These are phyloP conservation scores for Rhinocladiella similis DNA, from an alignment of 2,329 filamentous ascomycete genomes.

Conservation along the genomic window DNA sequence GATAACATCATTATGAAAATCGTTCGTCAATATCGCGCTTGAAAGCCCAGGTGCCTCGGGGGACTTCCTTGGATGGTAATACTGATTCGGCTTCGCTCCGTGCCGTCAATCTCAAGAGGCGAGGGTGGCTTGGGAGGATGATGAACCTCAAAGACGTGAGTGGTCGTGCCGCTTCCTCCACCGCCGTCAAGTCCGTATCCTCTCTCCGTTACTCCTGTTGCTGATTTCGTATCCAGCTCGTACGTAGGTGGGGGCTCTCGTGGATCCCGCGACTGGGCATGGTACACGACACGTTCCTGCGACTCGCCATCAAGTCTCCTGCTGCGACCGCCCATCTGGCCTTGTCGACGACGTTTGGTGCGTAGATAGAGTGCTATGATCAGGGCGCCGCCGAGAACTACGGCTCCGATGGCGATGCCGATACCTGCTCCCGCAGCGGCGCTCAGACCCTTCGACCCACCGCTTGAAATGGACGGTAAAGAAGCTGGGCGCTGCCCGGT, in stretches of 20 bases:
- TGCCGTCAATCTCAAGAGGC: slow-evolving; percentile 24
- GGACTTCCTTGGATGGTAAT: slow-evolving; percentile 22
- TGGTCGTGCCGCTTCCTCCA: slow-evolving; percentile 1
- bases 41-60: slow-evolving; percentile 16
- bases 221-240: slow-evolving; percentile 22
- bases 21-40: slow-evolving; percentile 12
- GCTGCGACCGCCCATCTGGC: neutral
- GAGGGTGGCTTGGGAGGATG: slow-evolving; percentile 16
- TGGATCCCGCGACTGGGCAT: neutral
- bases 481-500: slow-evolving; percentile 6
- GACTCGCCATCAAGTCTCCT: slow-evolving; percentile 6
- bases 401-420: slow-evolving; percentile 25
- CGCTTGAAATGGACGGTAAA: neutral
- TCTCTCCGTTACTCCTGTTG: neutral
- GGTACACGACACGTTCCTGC: slow-evolving; percentile 2
- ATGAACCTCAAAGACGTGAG: slow-evolving; percentile 9
- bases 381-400: slow-evolving; percentile 20
- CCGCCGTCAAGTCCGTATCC: neutral
- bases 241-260: slow-evolving; percentile 20
- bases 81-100: slow-evolving; percentile 21
- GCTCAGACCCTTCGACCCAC: slow-evolving; percentile 16
- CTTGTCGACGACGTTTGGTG: slow-evolving; percentile 13
- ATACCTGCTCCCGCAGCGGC: slow-evolving; percentile 22
- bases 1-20: slow-evolving; percentile 1
- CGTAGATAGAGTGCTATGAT: slow-evolving; percentile 18